Evolutionary conservation across 768 basidiomycete species (phyloP).

Genomic region (Collybia sp.): DNA sequence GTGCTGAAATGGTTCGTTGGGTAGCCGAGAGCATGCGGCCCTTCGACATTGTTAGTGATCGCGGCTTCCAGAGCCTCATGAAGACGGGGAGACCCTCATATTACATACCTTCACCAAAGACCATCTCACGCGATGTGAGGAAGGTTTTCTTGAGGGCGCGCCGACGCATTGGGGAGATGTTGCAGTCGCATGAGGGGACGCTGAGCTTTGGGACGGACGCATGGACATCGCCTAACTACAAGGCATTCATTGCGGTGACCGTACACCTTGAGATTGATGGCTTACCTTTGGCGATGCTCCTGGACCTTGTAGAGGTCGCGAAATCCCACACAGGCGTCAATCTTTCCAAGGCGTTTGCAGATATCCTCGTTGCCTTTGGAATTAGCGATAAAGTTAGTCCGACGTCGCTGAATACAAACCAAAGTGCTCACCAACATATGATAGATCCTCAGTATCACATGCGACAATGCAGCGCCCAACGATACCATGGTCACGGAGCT

Average conservation of each 20-base stretch:
- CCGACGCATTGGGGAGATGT: background rate
- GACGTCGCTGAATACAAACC: background rate
- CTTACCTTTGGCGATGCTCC: slow-evolving; percentile 10
- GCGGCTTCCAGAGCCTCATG: background rate
- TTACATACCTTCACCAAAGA: background rate
- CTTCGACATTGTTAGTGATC: background rate
- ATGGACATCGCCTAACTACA: slow-evolving; percentile 30
- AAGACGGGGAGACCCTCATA: background rate
- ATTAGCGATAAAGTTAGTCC: slow-evolving; percentile 6
- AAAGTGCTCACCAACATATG: background rate
- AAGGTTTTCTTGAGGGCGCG: background rate
- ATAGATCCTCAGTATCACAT: slow-evolving; percentile 26
- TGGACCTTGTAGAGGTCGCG: slow-evolving; percentile 34
- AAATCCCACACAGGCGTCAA: slow-evolving; percentile 28
- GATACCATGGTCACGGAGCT: slow-evolving; percentile 28
- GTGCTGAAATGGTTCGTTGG: background rate
- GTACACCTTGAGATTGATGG: slow-evolving; percentile 25
- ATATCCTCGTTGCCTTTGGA: slow-evolving; percentile 25
- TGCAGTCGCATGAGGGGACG: slow-evolving; percentile 14
- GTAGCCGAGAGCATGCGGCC: background rate
- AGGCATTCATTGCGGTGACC: slow-evolving; percentile 18
- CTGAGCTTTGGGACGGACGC: slow-evolving; percentile 27
- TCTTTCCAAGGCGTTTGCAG: slow-evolving; percentile 26
- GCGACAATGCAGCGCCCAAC: slow-evolving; percentile 31
- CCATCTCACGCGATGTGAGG: background rate